These are phyloP conservation scores for Mytilinidion resinicola DNA, from an alignment of 495 filamentous ascomycete species.

Conservation along the genomic window DNA sequence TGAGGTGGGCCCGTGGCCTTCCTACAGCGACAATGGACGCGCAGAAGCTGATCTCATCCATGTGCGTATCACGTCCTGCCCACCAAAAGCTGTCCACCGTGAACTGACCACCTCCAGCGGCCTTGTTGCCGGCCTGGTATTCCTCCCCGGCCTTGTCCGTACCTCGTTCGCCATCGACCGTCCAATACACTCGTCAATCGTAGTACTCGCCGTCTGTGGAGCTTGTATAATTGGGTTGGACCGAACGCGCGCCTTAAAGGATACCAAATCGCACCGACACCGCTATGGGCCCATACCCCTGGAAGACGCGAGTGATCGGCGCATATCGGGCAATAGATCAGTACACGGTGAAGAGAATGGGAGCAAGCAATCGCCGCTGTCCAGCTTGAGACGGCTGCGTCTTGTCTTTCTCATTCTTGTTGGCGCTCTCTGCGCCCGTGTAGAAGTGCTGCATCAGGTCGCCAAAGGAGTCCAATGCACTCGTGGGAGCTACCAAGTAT, in stretches of 20 bases:
- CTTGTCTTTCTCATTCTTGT: conserved; percentile 22
- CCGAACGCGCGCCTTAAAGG: conserved; percentile 3
- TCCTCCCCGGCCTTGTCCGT: conserved; percentile 13
- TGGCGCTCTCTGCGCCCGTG: conserved; percentile 23
- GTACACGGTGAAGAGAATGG: neutral
- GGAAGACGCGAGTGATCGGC: neutral
- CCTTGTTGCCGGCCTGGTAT: conserved; percentile 23
- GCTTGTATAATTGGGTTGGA: conserved; percentile 16
- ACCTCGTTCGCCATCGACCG: conserved; percentile 33
- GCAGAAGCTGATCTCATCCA: neutral
- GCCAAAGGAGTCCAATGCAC: conserved; percentile 29
- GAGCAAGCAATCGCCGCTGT: neutral
- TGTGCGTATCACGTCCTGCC: neutral
- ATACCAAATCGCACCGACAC: neutral
- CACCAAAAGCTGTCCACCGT: neutral
- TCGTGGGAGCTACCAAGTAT: conserved; percentile 13
- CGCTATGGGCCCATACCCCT: neutral
- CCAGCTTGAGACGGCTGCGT: conserved; percentile 18
- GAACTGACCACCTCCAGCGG: conserved; percentile 9
- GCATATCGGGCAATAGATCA: neutral
- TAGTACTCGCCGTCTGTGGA: conserved; percentile 25
- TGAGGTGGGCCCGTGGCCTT: neutral
- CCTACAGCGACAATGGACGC: neutral
- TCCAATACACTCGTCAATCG: conserved; percentile 30
- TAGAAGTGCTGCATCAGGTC: conserved; percentile 23